Percentiles rank a stretch among this genome's conserved stretches.
phyloP scores from a whole-genome alignment of 192 early-diverging fungal species.

The Umbelopsis sp. region DNA sequence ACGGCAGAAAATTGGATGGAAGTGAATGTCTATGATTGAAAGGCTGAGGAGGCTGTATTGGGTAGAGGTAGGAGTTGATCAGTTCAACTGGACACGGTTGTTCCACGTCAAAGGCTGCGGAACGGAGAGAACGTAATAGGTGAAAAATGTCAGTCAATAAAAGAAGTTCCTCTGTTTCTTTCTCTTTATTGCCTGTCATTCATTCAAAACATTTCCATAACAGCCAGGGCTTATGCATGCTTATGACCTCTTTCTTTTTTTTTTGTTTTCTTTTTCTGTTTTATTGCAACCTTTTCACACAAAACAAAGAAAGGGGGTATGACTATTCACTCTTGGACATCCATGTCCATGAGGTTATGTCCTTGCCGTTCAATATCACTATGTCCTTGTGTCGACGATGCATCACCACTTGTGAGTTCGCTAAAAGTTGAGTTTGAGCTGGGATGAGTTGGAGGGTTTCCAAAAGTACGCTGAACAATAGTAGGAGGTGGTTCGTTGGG shows the following conservation, averaged over 20 bases:
- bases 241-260: background rate
- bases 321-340: background rate
- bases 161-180: background rate
- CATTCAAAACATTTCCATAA: background rate
- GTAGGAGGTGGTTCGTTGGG: background rate
- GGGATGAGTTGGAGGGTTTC: background rate
- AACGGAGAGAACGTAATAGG: background rate
- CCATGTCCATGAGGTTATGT: background rate
- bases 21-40: background rate
- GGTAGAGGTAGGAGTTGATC: too few relatives aligned
- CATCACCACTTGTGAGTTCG: background rate
- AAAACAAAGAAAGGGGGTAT: background rate
- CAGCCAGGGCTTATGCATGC: background rate
- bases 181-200: too few relatives aligned
- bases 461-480: background rate
- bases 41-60: too few relatives aligned
- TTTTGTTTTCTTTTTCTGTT: too few relatives aligned
- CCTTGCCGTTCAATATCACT: background rate
- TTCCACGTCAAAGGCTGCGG: background rate
- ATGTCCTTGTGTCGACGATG: background rate
- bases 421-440: background rate
- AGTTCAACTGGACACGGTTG: background rate
- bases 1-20: background rate
- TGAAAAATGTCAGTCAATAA: background rate
- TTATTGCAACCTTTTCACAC: background rate